These are phyloP conservation scores for Bonia amplexicaulis DNA, from an alignment of 176 grass and related monocot genomes.

Conservation along the genomic window DNA sequence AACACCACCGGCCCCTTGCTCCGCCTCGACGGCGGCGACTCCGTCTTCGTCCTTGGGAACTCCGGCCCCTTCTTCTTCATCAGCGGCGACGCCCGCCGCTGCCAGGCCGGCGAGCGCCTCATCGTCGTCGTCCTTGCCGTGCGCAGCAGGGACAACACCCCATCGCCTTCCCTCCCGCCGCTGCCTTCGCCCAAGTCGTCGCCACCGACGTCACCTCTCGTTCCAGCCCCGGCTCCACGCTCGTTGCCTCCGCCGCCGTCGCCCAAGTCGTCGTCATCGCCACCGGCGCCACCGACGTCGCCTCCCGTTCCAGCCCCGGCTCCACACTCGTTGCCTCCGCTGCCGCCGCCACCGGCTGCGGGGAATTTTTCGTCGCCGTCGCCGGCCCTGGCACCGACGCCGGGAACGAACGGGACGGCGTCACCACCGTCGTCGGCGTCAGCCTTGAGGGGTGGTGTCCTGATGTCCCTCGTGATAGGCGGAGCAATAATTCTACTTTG, in stretches of 20 bases:
- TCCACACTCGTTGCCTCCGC: background rate
- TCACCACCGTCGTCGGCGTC: conserved; percentile 2
- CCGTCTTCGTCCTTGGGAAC: conserved; percentile 31
- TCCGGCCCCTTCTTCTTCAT: conserved; percentile 73
- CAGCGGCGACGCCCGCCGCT: conserved; percentile 45
- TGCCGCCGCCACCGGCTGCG: background rate
- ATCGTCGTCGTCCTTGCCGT: conserved; percentile 56
- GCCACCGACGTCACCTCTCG: background rate
- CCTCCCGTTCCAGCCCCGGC: background rate
- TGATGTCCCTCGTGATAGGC: background rate
- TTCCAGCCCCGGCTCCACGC: background rate
- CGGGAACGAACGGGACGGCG: background rate
- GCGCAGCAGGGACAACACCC: background rate
- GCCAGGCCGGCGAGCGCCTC: conserved; percentile 47
- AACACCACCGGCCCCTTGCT: conserved; percentile 34
- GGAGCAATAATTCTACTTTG: conserved; percentile 16
- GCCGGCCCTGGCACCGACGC: background rate
- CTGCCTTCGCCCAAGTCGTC: background rate
- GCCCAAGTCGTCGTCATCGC: background rate
- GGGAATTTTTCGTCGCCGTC: background rate
- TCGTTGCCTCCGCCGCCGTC: background rate
- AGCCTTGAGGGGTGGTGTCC: background rate
- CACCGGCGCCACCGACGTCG: background rate
- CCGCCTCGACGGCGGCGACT: conserved; percentile 46
- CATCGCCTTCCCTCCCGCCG: background rate